These are phyloP conservation scores for Trichophyton rubrum DNA, from an alignment of 2,329 filamentous ascomycete genomes.

Conservation along the genomic window DNA sequence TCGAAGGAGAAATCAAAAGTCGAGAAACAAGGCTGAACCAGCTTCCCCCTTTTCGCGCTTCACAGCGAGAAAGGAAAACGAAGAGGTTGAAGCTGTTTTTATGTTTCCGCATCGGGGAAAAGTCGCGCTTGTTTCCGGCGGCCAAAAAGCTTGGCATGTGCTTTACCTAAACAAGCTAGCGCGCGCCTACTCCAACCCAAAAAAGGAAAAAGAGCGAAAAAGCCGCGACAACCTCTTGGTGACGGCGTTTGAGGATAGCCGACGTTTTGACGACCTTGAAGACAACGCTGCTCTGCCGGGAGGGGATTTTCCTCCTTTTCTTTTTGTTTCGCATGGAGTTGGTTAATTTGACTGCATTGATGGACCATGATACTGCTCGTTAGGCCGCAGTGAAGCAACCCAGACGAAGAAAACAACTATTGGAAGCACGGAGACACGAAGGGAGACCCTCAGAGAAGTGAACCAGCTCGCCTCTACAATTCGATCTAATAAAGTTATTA, in stretches of 20 bases:
- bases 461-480: not conserved
- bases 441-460: not conserved
- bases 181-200: not conserved
- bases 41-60: not conserved
- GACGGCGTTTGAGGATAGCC: not conserved
- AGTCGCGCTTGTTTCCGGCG: not conserved
- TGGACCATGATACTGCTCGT: not conserved
- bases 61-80: not conserved
- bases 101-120: slow-evolving; percentile 1
- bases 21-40: not conserved
- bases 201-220: not conserved
- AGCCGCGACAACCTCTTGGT: not conserved
- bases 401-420: not conserved
- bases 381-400: not conserved
- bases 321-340: not conserved
- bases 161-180: not conserved
- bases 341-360: not conserved
- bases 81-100: not conserved
- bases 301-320: not conserved
- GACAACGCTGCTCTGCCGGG: not conserved
- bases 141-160: not conserved
- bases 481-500: not conserved
- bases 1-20: not conserved
- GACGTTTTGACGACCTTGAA: not conserved
- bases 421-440: not conserved